These are phyloP conservation scores for Amylocarpus encephaloides DNA, from an alignment of 2,329 filamentous ascomycete genomes.

Conservation along the genomic window DNA sequence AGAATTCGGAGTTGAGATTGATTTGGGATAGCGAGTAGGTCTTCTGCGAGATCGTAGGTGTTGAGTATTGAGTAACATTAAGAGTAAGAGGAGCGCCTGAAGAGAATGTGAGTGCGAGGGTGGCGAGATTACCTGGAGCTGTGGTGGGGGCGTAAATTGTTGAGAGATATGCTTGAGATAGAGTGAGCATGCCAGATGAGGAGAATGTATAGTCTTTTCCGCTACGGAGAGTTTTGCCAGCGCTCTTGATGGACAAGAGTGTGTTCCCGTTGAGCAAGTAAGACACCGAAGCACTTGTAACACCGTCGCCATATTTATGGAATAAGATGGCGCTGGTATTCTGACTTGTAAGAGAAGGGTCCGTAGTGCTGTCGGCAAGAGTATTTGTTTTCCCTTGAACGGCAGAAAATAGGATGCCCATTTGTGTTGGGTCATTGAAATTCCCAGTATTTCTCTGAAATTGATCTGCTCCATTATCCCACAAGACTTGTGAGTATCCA, in stretches of 20 bases:
- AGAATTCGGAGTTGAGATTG: conserved; percentile 25
- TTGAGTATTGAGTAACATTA: conserved; percentile 47
- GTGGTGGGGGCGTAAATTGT: conserved; percentile 38
- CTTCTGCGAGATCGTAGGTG: conserved; percentile 31
- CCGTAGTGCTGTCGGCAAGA: conserved; percentile 46
- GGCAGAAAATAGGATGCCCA: conserved; percentile 43
- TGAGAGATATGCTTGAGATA: conserved; percentile 41
- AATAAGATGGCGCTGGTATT: conserved; percentile 48
- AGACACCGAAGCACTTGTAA: conserved; percentile 39
- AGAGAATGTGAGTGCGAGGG: conserved; percentile 47
- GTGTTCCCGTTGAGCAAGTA: conserved; percentile 51
- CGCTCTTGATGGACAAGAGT: conserved; percentile 36
- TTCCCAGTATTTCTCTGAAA: conserved; percentile 42
- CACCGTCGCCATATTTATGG: conserved; percentile 41
- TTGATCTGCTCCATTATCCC: conserved; percentile 54
- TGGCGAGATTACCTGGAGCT: conserved; percentile 41
- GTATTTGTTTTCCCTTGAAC: conserved; percentile 40
- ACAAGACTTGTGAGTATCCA: conserved; percentile 45
- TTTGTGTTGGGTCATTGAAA: conserved; percentile 45
- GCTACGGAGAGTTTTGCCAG: conserved; percentile 32
- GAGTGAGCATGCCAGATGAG: conserved; percentile 39
- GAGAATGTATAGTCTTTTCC: conserved; percentile 41
- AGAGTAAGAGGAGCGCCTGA: conserved; percentile 41
- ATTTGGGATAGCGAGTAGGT: conserved; percentile 4
- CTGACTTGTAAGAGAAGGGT: conserved; percentile 34